Base-by-base conservation (phyloP, 257 asterid genomes). In the Scutellaria minor region DNA sequence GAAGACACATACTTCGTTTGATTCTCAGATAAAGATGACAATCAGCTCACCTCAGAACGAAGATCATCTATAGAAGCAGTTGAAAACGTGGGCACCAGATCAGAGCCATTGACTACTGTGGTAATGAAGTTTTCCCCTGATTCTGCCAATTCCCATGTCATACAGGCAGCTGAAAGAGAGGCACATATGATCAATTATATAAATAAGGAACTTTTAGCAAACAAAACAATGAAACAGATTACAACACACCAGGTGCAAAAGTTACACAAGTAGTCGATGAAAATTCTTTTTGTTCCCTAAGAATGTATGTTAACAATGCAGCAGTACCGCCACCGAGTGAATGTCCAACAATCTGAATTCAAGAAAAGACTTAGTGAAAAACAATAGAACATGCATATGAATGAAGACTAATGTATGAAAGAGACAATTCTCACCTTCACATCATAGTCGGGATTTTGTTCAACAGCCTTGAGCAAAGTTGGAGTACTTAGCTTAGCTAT, bases 301-400 rank as follows among this genome's bases (percentile, higher is more conserved):
- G 94, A 65, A 91, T 91, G 75, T 91, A 91, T 6, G 97, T 89
- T 18, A 91, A 88, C 68, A 91, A 80, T 39, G 97, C 97, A 51
- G 97, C 96, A 27, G 97, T 91, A 78, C 96, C 97, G 48, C 97
- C 97, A 70, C 97, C 97, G 68, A 91, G 96, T 70, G 97, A 91
- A 78, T 91, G 97, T 35, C 97, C 97, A 56, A 91, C 91, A 62
- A 91, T 78, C 97, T 91, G 85, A 72, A 84, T 65, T 64, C 70
- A 64, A 58, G 75, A 24, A 31, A 45, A 66, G 57, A 74, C 52
- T 40, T 72, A 8, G 52, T 13, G 18, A 57, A 35, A 39, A 13
- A 56, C 41, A 54, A 18, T 57, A 63, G 63, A 20, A 73, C 46
- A 14, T 41, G 47, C 58, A 68, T 52, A 64, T 24, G 51, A 31